A percentile compares a stretch with the other conserved stretches of the same genome.
These are phyloP conservation scores for Fusarium pseudoanthophilum DNA, from an alignment of 2,329 filamentous ascomycete genomes.

Conservation along the genomic window DNA sequence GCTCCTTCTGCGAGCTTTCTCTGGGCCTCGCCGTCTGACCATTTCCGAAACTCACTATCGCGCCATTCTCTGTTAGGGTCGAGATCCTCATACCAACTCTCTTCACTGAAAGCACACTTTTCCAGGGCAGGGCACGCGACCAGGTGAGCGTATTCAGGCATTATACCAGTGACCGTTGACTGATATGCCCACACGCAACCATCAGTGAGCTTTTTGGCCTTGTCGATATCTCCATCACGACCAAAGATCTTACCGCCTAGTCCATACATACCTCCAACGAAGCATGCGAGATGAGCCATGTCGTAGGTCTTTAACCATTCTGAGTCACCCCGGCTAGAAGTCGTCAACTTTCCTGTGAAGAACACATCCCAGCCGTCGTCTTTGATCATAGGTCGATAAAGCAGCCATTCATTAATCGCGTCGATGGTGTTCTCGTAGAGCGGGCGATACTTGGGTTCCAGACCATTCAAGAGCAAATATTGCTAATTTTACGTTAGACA, in stretches of 20 bases:
- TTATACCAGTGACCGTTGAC: conserved; percentile 68
- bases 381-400: conserved; percentile 81
- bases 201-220: conserved; percentile 71
- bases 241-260: conserved; percentile 72
- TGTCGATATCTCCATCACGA: conserved; percentile 68
- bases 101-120: conserved; percentile 63
- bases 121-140: conserved; percentile 59
- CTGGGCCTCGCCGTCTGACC: conserved; percentile 55
- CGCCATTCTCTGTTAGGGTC: conserved; percentile 59
- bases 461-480: conserved; percentile 80
- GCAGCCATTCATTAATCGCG: conserved; percentile 75
- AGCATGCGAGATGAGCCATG: conserved; percentile 72
- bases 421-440: conserved; percentile 77
- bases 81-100: conserved; percentile 59
- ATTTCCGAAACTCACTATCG: conserved; percentile 56
- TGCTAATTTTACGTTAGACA: conserved; percentile 60
- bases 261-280: conserved; percentile 76
- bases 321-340: conserved; percentile 54
- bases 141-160: conserved; percentile 66
- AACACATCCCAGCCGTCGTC: conserved; percentile 75
- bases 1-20: conserved; percentile 45
- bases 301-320: conserved; percentile 66
- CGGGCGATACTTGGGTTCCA: conserved; percentile 75
- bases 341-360: conserved; percentile 72
- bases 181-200: conserved; percentile 78